Evolutionary conservation across 805 yeast genomes (phyloP), one percentile per base, ranked within the genome.

Genomic region (Ogataea pignaliae): DNA sequence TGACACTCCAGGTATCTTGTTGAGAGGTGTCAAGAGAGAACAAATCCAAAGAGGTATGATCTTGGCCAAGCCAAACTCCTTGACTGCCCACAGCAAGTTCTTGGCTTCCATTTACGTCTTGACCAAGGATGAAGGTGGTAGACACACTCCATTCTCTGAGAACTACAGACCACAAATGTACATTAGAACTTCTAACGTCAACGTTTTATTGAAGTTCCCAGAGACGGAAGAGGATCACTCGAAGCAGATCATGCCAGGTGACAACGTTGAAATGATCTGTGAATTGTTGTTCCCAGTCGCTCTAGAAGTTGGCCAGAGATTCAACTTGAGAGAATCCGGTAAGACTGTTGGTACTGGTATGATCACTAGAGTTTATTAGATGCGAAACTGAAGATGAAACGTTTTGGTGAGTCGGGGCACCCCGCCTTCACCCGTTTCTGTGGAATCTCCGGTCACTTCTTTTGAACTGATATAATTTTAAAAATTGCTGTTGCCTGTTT

Each of bases 281-380:
- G 85, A 85, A 66, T 77, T 91, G 65, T 83, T 85, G 53, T 87
- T 80, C 74, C 93, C 96, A 68, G 87, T 95, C 57, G 95, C 98
- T 50, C 63, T 93, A 53, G 99, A 93, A 78, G 83, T 85, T 61
- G 95, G 95, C 69, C 97, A 90, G 78, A 87, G 98, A 75, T 93
- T 93, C 85, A 93, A 93, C 83, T 79, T 93, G 69, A 93, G 99
- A 83, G 99, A 93, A 77, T 97, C 98, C 75, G 97, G 97, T 69
- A 87, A 85, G 76, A 93, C 99, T 55, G 97, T 93, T 56, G 99
- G 97, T 72, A 93, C 99, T 56, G 99, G 99, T 77, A 76, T 93
- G 76, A 81, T 93, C 60, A 93, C 99, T 61, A 84, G 96, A 54
- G 61, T 62, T 41, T 60, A 61, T 44, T 62, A 59, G 52, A 50